phyloP scores from a whole-genome alignment of 2,329 filamentous ascomycete genomes.

The Fusarium caatingaense region DNA sequence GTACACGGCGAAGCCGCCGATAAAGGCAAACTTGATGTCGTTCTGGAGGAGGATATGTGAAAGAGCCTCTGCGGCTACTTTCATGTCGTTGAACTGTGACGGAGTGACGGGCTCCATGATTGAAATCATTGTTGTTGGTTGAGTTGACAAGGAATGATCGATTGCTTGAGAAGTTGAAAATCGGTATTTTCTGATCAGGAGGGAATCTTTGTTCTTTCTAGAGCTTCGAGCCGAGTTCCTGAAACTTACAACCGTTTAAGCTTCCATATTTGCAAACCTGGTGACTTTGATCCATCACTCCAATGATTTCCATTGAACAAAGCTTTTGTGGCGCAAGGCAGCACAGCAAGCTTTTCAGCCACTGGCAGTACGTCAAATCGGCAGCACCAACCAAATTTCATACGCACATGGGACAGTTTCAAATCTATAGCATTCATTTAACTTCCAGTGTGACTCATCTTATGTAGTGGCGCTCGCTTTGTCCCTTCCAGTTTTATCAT shows the following conservation, averaged over 20 bases:
- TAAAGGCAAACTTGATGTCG: not conserved
- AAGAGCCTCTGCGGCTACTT: not conserved
- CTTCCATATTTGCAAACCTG: fast-evolving
- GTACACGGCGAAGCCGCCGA: not conserved
- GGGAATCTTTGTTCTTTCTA: fast-evolving
- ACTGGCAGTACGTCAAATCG: not conserved
- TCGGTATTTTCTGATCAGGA: not conserved
- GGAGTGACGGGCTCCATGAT: not conserved
- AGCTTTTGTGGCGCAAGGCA: not conserved
- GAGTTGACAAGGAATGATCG: not conserved
- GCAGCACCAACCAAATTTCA: fast-evolving
- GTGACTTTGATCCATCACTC: fast-evolving
- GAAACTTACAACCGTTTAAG: fast-evolving
- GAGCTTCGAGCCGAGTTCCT: fast-evolving
- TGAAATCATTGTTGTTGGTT: not conserved
- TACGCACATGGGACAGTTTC: fast-evolving
- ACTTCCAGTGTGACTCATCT: no score
- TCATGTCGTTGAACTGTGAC: fast-evolving
- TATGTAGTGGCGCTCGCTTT: no score
- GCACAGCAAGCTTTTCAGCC: fast-evolving
- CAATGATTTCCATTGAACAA: fast-evolving
- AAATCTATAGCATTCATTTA: no score
- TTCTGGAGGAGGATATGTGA: fast-evolving
- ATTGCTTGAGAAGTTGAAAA: not conserved
- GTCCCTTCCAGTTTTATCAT: no score